Evolutionary conservation across 2,329 filamentous ascomycete species (phyloP).

Genomic region (Colletotrichum gloeosporioides): DNA sequence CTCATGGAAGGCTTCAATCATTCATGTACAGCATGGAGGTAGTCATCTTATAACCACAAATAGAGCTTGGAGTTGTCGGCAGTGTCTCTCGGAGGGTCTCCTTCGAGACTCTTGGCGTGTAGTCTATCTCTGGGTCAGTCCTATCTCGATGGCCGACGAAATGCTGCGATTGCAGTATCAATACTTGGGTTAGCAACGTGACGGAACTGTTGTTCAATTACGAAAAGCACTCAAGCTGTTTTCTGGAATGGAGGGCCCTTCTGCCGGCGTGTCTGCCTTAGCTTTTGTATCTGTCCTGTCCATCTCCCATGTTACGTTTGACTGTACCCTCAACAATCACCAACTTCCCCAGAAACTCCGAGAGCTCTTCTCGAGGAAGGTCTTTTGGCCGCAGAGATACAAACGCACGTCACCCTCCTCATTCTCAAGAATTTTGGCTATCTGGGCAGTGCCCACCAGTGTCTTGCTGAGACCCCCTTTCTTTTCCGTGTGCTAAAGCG

Average conservation of each 20-base stretch:
- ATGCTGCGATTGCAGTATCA: neutral
- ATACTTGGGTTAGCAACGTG: accelerated
- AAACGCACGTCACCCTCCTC: no score
- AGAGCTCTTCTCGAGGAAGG: accelerated
- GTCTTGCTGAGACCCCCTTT: no score
- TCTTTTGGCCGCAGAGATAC: neutral
- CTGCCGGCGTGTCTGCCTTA: neutral
- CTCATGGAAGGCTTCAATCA: neutral
- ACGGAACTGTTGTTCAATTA: no score
- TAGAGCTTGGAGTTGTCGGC: no score
- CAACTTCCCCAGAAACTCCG: accelerated
- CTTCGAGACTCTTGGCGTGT: neutral
- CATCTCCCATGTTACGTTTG: accelerated
- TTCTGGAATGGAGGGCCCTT: accelerated
- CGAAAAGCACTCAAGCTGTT: neutral
- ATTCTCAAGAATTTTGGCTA: accelerated
- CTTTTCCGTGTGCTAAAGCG: no score
- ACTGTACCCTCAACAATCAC: neutral
- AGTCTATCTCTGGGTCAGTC: neutral
- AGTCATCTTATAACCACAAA: accelerated
- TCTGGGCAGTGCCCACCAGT: no score
- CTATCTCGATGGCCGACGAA: neutral
- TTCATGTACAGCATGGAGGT: neutral
- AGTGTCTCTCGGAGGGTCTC: neutral
- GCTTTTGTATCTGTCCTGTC: neutral